These are phyloP conservation scores for Blastocystis sp. DNA, from an alignment of 352 stramenopile species.

Conservation along the genomic window DNA sequence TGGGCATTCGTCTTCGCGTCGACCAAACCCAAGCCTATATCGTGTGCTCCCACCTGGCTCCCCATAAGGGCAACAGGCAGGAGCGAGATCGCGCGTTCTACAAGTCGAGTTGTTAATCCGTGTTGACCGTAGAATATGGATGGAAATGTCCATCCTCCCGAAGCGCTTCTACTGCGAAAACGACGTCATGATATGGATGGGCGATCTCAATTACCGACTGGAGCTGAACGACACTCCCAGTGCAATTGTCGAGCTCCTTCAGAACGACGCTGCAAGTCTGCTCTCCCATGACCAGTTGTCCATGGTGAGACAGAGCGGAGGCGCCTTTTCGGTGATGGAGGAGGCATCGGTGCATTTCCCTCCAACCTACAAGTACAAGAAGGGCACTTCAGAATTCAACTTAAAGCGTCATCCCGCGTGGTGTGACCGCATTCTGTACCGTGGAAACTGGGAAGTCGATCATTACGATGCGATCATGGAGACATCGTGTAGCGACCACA, in stretches of 20 bases:
- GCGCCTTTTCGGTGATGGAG: slow-evolving; percentile 12
- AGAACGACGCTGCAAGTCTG: not conserved
- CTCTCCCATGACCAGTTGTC: slow-evolving; percentile 26
- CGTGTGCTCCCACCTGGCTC: slow-evolving; percentile 40
- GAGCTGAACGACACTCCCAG: not conserved
- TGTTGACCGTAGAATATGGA: slow-evolving; percentile 14
- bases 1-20: slow-evolving; percentile 7
- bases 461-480: not conserved
- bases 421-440: slow-evolving; percentile 52
- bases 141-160: not conserved
- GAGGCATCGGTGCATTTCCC: slow-evolving; percentile 16
- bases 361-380: slow-evolving; percentile 59
- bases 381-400: slow-evolving; percentile 1
- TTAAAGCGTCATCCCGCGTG: slow-evolving; percentile 12
- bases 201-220: slow-evolving; percentile 58
- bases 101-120: not conserved
- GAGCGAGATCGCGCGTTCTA: slow-evolving; percentile 22
- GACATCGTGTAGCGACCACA: slow-evolving; percentile 40
- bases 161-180: slow-evolving; percentile 32
- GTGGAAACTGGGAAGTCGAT: not conserved
- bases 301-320: not conserved
- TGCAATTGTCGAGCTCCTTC: not conserved
- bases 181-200: slow-evolving; percentile 1
- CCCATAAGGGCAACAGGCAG: not conserved
- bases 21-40: not conserved